Conservation (phyloP, 306 rosid species). For the Acmispon strigosus region DNA sequence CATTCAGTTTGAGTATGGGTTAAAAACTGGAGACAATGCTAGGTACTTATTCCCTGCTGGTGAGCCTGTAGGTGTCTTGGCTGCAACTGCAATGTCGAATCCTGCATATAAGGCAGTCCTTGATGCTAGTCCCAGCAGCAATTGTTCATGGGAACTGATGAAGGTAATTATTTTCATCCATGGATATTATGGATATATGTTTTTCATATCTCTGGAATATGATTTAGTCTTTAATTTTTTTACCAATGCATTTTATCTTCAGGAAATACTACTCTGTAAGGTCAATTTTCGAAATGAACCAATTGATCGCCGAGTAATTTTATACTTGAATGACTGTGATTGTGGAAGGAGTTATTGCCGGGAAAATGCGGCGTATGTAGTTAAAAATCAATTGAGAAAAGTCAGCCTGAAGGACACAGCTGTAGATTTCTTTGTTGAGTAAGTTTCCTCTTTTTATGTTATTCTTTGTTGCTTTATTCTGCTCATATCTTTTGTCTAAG, state of each 20-base stretch:
- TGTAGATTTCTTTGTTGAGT: constrained; percentile 73
- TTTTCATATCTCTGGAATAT: neutral
- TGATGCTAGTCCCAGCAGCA: constrained; percentile 88
- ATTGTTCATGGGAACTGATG: constrained; percentile 96
- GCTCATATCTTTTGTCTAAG: neutral
- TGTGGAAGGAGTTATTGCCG: constrained; percentile 70
- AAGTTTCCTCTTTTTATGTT: constrained; percentile 30
- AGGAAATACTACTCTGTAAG: constrained; percentile 90
- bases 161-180: constrained; percentile 47
- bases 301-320: constrained; percentile 63
- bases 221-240: neutral
- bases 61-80: constrained; percentile 96
- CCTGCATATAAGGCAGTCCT: constrained; percentile 98
- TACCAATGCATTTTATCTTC: constrained; percentile 17
- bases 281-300: constrained; percentile 71
- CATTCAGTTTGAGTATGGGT: constrained; percentile 78
- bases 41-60: constrained; percentile 73
- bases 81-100: constrained; percentile 95
- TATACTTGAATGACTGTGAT: constrained; percentile 71
- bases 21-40: constrained; percentile 31
- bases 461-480: neutral
- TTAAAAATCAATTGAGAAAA: constrained; percentile 69
- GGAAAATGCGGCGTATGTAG: constrained; percentile 75
- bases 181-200: neutral
- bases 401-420: constrained; percentile 85